A percentile compares a stretch with the other conserved stretches of the same genome.
phyloP scores from a whole-genome alignment of 2,329 filamentous ascomycete species.

The Fusarium miscanthi region DNA sequence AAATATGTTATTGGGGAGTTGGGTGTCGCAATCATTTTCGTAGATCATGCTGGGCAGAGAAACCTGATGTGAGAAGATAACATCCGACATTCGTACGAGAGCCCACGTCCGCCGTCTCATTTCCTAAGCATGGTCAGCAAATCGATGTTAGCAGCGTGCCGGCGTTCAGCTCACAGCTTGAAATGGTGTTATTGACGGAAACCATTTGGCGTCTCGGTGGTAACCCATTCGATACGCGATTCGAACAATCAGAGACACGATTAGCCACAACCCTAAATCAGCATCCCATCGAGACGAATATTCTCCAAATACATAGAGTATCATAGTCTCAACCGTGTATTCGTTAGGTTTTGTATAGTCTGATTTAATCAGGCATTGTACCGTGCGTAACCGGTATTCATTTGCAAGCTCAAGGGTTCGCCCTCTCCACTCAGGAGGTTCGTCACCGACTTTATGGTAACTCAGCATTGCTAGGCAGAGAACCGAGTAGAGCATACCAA shows the following conservation, averaged over 20 bases:
- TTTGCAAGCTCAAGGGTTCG: conserved; percentile 68
- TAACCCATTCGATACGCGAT: conserved; percentile 78
- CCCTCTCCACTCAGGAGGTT: conserved; percentile 82
- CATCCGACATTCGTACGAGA: conserved; percentile 77
- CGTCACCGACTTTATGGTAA: conserved; percentile 82
- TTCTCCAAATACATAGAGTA: conserved; percentile 81
- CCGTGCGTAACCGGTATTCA: conserved; percentile 77
- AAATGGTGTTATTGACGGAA: conserved; percentile 76
- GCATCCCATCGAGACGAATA: conserved; percentile 79
- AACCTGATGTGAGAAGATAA: conserved; percentile 81
- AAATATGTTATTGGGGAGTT: conserved; percentile 80
- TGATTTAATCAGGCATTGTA: conserved; percentile 79
- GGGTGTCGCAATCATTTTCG: conserved; percentile 78
- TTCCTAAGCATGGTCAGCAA: conserved; percentile 60
- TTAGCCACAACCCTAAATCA: conserved; percentile 73
- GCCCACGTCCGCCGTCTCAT: conserved; percentile 78
- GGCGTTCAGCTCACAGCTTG: conserved; percentile 66
- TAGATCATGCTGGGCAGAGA: conserved; percentile 77
- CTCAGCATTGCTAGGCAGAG: conserved; percentile 82
- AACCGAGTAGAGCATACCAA: conserved; percentile 80
- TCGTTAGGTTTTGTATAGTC: conserved; percentile 81
- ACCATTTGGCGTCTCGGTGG: conserved; percentile 81
- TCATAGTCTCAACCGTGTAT: conserved; percentile 81
- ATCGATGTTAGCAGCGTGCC: not conserved
- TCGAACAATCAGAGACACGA: conserved; percentile 66